phyloP scores from a whole-genome alignment of 768 basidiomycete species.

The Serendipita sp. region DNA sequence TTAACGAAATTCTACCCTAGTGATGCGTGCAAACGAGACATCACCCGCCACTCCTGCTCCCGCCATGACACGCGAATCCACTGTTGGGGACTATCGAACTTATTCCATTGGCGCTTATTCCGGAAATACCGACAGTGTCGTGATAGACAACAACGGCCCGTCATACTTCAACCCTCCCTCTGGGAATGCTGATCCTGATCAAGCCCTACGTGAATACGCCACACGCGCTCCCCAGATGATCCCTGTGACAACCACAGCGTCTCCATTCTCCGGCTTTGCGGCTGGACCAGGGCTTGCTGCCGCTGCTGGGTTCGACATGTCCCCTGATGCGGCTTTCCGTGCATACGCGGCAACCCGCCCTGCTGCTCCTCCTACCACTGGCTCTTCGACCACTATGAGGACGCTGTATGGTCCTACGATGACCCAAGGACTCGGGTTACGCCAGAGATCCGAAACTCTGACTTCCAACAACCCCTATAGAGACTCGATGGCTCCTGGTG shows the following conservation, averaged over 20 bases:
- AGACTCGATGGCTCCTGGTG: slow-evolving; percentile 5
- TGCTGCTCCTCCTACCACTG: background rate
- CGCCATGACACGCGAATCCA: slow-evolving; percentile 10
- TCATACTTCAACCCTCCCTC: slow-evolving; percentile 4
- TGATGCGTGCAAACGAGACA: slow-evolving; percentile 10
- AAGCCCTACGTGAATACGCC: slow-evolving; percentile 20
- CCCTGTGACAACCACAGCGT: slow-evolving; percentile 8
- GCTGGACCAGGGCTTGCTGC: slow-evolving; percentile 21
- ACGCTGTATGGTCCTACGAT: background rate
- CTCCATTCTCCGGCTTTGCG: slow-evolving; percentile 9
- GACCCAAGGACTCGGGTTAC: background rate
- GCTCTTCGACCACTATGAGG: background rate
- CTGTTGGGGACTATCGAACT: background rate
- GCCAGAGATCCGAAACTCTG: background rate
- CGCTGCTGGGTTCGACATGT: slow-evolving; percentile 30
- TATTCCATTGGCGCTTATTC: slow-evolving; percentile 6
- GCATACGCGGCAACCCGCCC: slow-evolving; percentile 37
- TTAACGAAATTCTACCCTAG: background rate
- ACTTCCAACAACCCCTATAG: background rate
- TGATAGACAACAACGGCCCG: background rate
- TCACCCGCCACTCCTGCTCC: slow-evolving; percentile 17
- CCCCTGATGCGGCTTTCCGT: slow-evolving; percentile 63
- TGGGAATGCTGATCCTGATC: background rate
- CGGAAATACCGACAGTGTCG: background rate
- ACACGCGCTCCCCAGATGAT: background rate